These are phyloP conservation scores for Blastomyces silverae DNA, from an alignment of 2,329 filamentous ascomycete genomes.

Conservation along the genomic window DNA sequence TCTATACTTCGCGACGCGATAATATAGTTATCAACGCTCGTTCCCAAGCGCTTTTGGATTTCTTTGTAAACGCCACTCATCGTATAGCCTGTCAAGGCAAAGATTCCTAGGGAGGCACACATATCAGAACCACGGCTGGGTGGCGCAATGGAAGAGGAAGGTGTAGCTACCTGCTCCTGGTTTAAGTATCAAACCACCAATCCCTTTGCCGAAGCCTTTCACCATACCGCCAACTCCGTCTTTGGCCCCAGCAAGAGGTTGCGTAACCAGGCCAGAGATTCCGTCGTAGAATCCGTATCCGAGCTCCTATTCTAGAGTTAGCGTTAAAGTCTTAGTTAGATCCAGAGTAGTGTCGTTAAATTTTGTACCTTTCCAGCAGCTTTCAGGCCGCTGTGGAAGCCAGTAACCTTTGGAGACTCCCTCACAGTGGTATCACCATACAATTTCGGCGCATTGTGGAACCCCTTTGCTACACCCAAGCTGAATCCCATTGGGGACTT, in stretches of 20 bases:
- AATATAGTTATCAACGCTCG: slow-evolving; percentile 70
- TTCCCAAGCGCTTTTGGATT: slow-evolving; percentile 62
- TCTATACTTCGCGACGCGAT: slow-evolving; percentile 68
- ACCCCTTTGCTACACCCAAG: slow-evolving; percentile 72
- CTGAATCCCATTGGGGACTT: slow-evolving; percentile 81
- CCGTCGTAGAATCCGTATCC: slow-evolving; percentile 74
- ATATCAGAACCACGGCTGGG: neutral
- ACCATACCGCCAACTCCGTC: slow-evolving; percentile 60
- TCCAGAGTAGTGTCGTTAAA: neutral
- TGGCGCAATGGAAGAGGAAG: neutral
- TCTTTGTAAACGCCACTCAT: slow-evolving; percentile 78
- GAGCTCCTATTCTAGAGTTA: slow-evolving; percentile 49
- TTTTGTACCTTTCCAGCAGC: slow-evolving; percentile 60
- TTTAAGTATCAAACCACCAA: slow-evolving; percentile 74
- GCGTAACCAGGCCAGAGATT: slow-evolving; percentile 70
- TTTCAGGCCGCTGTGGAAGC: slow-evolving; percentile 65
- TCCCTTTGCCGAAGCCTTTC: slow-evolving; percentile 74
- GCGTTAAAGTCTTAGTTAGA: slow-evolving; percentile 10
- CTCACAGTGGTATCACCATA: slow-evolving; percentile 80
- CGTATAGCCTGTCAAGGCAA: slow-evolving; percentile 69
- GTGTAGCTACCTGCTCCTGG: slow-evolving; percentile 68
- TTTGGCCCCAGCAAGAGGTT: slow-evolving; percentile 65
- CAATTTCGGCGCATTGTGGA: slow-evolving; percentile 77
- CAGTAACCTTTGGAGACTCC: slow-evolving; percentile 71
- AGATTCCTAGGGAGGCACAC: slow-evolving; percentile 45